Conservation (phyloP, 192 early-diverging fungal genomes). For the Podila verticillata region DNA sequence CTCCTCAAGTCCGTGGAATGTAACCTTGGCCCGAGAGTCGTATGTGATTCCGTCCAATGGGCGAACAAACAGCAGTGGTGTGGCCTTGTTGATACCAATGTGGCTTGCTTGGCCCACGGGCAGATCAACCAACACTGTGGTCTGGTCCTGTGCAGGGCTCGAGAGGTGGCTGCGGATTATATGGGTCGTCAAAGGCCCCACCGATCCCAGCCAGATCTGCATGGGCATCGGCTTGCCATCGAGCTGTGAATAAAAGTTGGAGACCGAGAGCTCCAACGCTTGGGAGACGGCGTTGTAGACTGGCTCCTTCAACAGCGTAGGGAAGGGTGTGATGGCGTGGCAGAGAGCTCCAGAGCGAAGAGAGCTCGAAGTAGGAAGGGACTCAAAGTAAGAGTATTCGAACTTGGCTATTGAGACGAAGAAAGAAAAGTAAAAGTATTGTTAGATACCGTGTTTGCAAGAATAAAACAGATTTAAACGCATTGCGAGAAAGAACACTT, state of each 20-base stretch:
- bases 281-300: constrained; percentile 54
- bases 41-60: constrained; percentile 39
- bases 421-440: background rate
- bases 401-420: constrained; percentile 41
- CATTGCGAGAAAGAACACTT: constrained; percentile 55
- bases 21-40: constrained; percentile 44
- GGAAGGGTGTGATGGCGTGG: constrained; percentile 48
- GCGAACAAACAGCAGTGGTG: constrained; percentile 41
- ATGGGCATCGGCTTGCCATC: constrained; percentile 37
- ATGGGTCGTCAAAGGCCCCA: constrained; percentile 53
- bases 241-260: constrained; percentile 49
- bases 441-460: background rate
- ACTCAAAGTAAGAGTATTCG: constrained; percentile 57
- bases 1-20: constrained; percentile 30
- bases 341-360: constrained; percentile 9
- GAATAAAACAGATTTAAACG: background rate
- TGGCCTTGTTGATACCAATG: constrained; percentile 12
- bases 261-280: constrained; percentile 50
- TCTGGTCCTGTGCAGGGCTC: constrained; percentile 16
- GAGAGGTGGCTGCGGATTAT: constrained; percentile 27
- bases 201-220: constrained; percentile 60
- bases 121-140: constrained; percentile 35
- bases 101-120: constrained; percentile 10
- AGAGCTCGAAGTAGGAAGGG: constrained; percentile 24
- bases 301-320: constrained; percentile 44